Conservation (phyloP, 2,329 filamentous ascomycete species). For the Paraphaeosphaeria sporulosa region DNA sequence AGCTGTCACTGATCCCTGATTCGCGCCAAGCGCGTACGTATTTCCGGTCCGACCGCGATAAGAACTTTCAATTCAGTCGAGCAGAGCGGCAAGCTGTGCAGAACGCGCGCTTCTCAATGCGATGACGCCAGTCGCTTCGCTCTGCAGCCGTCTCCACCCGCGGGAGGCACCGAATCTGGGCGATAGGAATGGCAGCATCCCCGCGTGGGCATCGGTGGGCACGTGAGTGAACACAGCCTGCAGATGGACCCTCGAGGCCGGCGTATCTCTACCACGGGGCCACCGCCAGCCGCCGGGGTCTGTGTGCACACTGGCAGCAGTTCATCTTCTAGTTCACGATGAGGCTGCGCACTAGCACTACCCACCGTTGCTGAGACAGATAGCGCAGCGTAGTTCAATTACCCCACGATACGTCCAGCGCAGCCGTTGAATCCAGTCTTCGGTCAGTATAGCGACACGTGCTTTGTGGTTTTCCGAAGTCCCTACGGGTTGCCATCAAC, state of each 20-base stretch:
- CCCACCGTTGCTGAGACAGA: neutral
- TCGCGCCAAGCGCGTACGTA: neutral
- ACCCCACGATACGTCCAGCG: neutral
- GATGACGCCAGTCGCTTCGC: neutral
- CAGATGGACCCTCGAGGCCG: neutral
- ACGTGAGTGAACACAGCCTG: neutral
- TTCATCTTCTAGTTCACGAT: neutral
- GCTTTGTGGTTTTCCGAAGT: neutral
- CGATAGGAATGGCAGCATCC: neutral
- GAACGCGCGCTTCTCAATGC: neutral
- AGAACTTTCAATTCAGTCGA: neutral
- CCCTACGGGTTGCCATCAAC: no score
- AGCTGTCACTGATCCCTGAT: constrained; percentile 2
- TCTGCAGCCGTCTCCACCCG: neutral
- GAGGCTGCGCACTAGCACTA: neutral
- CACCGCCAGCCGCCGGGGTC: neutral
- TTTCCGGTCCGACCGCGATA: constrained; percentile 8
- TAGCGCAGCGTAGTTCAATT: neutral
- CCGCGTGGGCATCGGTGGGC: neutral
- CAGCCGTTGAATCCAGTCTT: neutral
- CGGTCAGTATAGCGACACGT: neutral
- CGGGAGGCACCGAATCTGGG: neutral
- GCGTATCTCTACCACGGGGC: neutral
- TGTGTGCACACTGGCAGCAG: neutral
- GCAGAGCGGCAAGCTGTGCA: neutral